Base-by-base conservation (phyloP, 1,284 basidiomycete species). In the Boletellus deceptivus region DNA sequence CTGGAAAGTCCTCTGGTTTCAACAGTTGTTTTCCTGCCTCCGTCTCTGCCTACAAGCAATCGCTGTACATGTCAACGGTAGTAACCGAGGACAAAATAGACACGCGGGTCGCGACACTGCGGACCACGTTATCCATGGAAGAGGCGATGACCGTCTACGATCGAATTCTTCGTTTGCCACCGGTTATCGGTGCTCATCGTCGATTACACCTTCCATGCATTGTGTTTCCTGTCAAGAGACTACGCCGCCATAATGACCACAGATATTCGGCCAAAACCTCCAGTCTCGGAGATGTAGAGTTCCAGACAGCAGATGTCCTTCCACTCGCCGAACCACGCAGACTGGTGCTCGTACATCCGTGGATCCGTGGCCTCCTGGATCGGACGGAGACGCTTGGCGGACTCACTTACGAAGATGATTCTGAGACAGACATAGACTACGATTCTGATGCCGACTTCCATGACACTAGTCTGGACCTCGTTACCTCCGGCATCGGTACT, bases 391-490 rank as follows among this genome's bases (percentile, higher is more conserved):
- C n/a, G 9, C 35, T 31, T 13, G 10, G 41, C 4, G 36, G 39
- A 48, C 25, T 46, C 4, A 6, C 25, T 25, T 55, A 48, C 48
- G 54, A 55, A 9, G 54, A 55, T 18, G 54, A 53, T 46, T 53
- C 54, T 16, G 54, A 52, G 27, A 45, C 43, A 2, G 49, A 55
- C 6, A 20, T 38, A 9, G 43, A 49, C 31, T 34, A 43, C 9
- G 49, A 46, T 18, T 47, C 44, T 17, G 49, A 50, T 38, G 24
- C 35, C 2, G 43, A 50, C 37, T 50, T 47, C n/a, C n/a, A 37
- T n/a, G 36, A 36, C 38, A 29, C 37, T 4, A 22, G 22, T n/a
- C 27, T 29, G 43, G 43, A 49, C 29, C 16, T 49, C 4, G 16
- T 24, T 38, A 9, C 29, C 20, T 38, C 35, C 10, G 24, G 38